Evolutionary conservation across 208 protist genomes (phyloP), one percentile per base, ranked within the genome.

Genomic region (Trypanosoma mega): DNA sequence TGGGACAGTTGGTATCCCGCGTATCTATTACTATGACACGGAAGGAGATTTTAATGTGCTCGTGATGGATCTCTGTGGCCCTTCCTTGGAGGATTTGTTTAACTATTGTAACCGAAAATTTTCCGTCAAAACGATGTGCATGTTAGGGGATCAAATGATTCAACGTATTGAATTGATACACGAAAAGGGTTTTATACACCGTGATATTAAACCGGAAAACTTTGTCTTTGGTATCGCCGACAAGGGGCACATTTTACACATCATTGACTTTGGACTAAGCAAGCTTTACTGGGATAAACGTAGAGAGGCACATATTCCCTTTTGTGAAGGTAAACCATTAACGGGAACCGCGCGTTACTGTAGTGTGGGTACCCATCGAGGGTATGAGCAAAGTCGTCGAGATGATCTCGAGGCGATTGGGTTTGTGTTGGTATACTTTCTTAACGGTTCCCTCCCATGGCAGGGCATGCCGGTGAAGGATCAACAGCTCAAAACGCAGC

Each of bases 331-430:
- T 58, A 99, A 99, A 77, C 93, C 90, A 49, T 76, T 99, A 8
- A 99, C 98, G 8, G 99, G 99, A 18, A 99, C 99, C 3, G 98
- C 98, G 21, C 82, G 99, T 5, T 99, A 99, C 80, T 99, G 98
- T 27, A 97, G 85, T 53, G 90, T 99, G 47, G 99, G 99, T 78
- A 98, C 98, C 2, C 99, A 99, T 80, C 74, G 97, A 21, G 98
- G 99, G 36, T 98, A 96, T 64, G 98, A 98, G 70, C 95, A 98
- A 73, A 90, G 85, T 50, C 80, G 96, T 7, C 79, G 94, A 23
- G 96, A 98, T 70, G 96, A 98, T 68, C 66, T 98, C 24, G 94
- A 98, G 74, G 87, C 93, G 9, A 78, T 98, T 26, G 92, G 93
- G 1, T 96, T 96, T 74, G 73, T 98, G 27, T 68, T 98, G 34